These are phyloP conservation scores for Globisporangium camurandrum DNA, from an alignment of 352 stramenopile species.

Conservation along the genomic window DNA sequence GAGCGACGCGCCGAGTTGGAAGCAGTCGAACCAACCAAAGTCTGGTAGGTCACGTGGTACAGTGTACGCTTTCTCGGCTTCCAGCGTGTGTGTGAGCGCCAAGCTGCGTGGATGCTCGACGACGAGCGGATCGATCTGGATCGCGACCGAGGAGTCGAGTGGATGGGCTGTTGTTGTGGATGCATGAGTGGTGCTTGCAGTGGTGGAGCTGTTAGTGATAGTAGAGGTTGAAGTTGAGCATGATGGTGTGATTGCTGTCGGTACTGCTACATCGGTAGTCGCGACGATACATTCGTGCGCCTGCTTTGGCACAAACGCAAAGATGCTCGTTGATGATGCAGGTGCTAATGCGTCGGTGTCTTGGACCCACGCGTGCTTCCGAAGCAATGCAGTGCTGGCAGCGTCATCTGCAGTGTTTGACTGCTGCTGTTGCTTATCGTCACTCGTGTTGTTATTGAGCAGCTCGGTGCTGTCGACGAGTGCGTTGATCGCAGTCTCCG, in stretches of 20 bases:
- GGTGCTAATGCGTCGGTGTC: constrained; percentile 6
- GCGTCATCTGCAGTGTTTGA: neutral
- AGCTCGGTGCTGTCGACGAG: constrained; percentile 31
- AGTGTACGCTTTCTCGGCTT: constrained; percentile 40
- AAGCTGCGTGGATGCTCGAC: neutral
- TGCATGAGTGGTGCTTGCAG: neutral
- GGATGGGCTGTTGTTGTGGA: neutral
- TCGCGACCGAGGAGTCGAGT: constrained; percentile 11
- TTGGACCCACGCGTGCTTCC: constrained; percentile 42
- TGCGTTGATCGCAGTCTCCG: no score
- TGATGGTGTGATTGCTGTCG: neutral
- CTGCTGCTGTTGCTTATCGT: neutral
- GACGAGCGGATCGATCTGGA: constrained; percentile 14
- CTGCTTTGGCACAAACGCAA: constrained; percentile 27
- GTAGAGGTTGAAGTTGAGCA: no score
- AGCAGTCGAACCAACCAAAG: constrained; percentile 42
- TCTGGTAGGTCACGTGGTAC: constrained; percentile 29
- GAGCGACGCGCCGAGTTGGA: constrained; percentile 39
- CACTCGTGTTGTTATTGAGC: neutral
- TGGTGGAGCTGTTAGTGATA: neutral
- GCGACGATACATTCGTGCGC: neutral
- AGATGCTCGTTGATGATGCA: constrained; percentile 33
- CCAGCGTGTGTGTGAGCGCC: constrained; percentile 24
- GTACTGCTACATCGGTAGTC: neutral
- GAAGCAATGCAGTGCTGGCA: neutral